A percentile compares a stretch with the other conserved stretches of the same genome.
phyloP scores from a whole-genome alignment of 2,329 filamentous ascomycete species.

The Aureobasidium sp. region DNA sequence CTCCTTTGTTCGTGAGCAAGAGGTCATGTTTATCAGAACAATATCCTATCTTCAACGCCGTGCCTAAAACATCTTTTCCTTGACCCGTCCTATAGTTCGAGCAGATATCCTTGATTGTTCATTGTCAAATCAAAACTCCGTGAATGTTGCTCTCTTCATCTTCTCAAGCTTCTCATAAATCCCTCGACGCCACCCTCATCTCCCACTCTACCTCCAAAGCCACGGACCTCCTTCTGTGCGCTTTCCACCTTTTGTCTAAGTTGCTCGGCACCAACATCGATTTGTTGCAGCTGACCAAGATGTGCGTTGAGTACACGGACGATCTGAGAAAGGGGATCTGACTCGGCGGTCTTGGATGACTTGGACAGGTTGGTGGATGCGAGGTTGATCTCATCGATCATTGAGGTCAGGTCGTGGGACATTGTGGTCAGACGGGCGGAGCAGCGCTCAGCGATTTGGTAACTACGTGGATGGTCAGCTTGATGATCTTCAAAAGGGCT shows the following conservation, averaged over 20 bases:
- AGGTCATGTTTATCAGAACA: not conserved
- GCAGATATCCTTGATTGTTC: not conserved
- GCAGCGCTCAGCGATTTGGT: slow-evolving; percentile 89
- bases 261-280: slow-evolving; percentile 74
- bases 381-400: slow-evolving; percentile 97
- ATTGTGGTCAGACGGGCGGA: slow-evolving; percentile 87
- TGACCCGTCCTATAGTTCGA: not conserved
- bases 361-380: slow-evolving; percentile 85
- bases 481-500: not conserved
- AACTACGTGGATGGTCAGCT: slow-evolving; percentile 34
- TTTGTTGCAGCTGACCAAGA: slow-evolving; percentile 83
- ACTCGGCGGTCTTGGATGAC: slow-evolving; percentile 54
- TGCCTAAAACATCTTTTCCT: not conserved
- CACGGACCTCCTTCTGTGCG: slow-evolving; percentile 68
- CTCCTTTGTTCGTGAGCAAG: not conserved
- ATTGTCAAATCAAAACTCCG: not conserved
- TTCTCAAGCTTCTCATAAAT: slow-evolving; percentile 68
- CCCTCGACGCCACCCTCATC: slow-evolving; percentile 66
- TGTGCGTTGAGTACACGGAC: slow-evolving; percentile 92
- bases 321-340: slow-evolving; percentile 73
- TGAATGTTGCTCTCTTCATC: not conserved
- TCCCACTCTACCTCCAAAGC: slow-evolving; percentile 41
- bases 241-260: slow-evolving; percentile 74
- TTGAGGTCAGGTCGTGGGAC: slow-evolving; percentile 82
- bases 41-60: slow-evolving; percentile 1